These are phyloP conservation scores for Calonectria hawksworthii DNA, from an alignment of 2,329 filamentous ascomycete species.

Conservation along the genomic window DNA sequence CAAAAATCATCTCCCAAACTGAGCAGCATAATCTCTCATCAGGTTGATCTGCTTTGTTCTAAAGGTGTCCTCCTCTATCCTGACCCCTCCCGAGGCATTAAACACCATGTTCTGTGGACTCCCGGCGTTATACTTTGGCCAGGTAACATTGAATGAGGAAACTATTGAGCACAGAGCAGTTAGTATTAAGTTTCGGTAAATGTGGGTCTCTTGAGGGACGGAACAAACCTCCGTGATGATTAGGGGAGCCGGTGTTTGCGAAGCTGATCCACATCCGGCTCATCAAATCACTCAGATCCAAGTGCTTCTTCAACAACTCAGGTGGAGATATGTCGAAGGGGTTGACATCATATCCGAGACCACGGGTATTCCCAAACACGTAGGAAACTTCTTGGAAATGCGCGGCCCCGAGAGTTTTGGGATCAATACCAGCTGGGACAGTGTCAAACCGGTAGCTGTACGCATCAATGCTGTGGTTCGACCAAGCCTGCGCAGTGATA, in stretches of 20 bases:
- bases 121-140: not conserved
- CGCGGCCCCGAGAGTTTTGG: not conserved
- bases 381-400: not conserved
- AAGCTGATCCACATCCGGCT: conserved; percentile 1
- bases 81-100: not conserved
- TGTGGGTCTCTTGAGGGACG: too few relatives aligned
- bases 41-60: not conserved
- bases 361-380: not conserved
- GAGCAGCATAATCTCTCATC: not conserved
- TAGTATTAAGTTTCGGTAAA: not conserved
- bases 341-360: not conserved
- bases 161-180: not conserved
- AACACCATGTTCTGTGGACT: not conserved
- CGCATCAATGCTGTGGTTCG: not conserved
- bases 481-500: not conserved
- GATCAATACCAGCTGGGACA: not conserved
- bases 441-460: not conserved
- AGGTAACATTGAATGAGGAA: not conserved
- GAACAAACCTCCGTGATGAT: not conserved
- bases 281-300: not conserved
- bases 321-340: not conserved
- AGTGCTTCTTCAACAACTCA: not conserved
- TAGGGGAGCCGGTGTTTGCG: not conserved
- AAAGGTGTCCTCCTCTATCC: not conserved
- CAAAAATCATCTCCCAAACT: not conserved